Percentiles rank a stretch among this genome's conserved stretches.
Evolutionary conservation across 805 yeast genomes (phyloP).

Genomic region (Suhomyces xylopsoci): DNA sequence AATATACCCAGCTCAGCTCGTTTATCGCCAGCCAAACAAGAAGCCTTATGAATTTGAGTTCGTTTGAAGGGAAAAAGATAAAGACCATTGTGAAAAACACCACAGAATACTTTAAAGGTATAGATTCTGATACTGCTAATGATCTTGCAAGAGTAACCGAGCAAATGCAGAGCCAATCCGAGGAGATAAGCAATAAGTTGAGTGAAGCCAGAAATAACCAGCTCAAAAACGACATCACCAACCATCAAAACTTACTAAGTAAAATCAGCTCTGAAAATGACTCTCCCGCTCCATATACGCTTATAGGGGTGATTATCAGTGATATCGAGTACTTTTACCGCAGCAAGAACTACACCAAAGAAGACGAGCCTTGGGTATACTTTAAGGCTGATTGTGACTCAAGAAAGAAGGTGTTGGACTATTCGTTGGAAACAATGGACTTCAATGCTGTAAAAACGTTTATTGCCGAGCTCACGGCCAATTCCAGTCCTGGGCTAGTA

Average conservation of each 20-base stretch:
- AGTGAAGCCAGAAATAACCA: conserved; percentile 14
- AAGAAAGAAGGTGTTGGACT: conserved; percentile 14
- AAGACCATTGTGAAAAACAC: conserved; percentile 24
- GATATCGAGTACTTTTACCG: conserved; percentile 29
- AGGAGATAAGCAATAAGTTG: conserved; percentile 16
- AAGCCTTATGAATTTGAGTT: conserved; percentile 29
- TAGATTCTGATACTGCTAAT: conserved; percentile 10
- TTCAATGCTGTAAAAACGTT: conserved; percentile 18
- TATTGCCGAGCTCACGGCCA: conserved; percentile 13
- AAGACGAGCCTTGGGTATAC: conserved; percentile 21
- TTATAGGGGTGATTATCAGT: conserved; percentile 31
- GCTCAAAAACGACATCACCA: conserved; percentile 17
- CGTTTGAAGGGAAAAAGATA: conserved; percentile 40
- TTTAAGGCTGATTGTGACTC: conserved; percentile 9
- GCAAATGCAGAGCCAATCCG: conserved; percentile 16
- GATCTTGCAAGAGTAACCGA: conserved; percentile 18
- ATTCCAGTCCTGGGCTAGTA: conserved; percentile 11
- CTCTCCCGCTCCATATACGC: conserved; percentile 19
- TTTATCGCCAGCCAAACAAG: conserved; percentile 10
- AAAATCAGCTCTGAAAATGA: conserved; percentile 4
- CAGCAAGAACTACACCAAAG: conserved; percentile 8
- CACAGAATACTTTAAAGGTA: conserved; percentile 14
- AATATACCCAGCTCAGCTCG: not conserved
- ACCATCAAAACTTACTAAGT: conserved; percentile 17
- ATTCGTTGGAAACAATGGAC: conserved; percentile 16